Conservation (phyloP, 208 protist species). For the Crithidia acanthocephali region DNA sequence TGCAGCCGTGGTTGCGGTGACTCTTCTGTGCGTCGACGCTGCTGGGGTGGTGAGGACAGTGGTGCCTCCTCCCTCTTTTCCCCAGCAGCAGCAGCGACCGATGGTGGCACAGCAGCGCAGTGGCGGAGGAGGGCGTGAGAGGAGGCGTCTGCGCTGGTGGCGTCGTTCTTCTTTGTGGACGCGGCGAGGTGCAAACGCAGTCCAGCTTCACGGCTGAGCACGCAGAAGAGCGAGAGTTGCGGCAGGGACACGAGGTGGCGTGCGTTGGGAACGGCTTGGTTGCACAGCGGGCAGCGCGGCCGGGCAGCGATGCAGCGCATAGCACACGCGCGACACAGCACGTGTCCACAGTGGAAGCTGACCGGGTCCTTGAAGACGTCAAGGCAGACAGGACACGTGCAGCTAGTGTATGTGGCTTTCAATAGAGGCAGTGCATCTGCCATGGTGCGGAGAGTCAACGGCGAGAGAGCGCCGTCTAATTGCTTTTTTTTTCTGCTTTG, state of each 20-base stretch:
- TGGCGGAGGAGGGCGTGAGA: background rate
- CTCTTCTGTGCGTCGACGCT: background rate
- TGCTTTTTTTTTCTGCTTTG: too few relatives aligned
- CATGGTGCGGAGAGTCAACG: background rate
- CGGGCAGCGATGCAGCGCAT: conserved; percentile 47
- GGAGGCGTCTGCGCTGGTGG: too few relatives aligned
- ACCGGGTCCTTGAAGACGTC: conserved; percentile 62
- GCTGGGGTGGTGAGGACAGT: background rate
- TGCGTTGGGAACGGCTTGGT: conserved; percentile 38
- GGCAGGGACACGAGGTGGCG: conserved; percentile 47
- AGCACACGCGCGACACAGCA: conserved; percentile 66
- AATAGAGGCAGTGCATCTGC: conserved; percentile 21
- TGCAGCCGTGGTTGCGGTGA: background rate
- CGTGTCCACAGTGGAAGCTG: conserved; percentile 68
- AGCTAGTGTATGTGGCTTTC: conserved; percentile 43
- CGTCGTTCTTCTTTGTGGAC: too few relatives aligned
- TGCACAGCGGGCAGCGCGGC: conserved; percentile 80
- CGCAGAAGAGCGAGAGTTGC: conserved; percentile 47
- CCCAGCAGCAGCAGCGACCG: background rate
- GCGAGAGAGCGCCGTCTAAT: background rate
- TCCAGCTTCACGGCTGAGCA: conserved; percentile 43
- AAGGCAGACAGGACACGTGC: conserved; percentile 67
- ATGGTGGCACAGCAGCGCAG: background rate
- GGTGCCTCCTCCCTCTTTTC: conserved; percentile 1
- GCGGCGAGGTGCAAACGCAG: conserved; percentile 21